A percentile compares a stretch with the other conserved stretches of the same genome.
These are phyloP conservation scores for Hemileccinum hortonii DNA, from an alignment of 1,284 basidiomycete genomes.

Conservation along the genomic window DNA sequence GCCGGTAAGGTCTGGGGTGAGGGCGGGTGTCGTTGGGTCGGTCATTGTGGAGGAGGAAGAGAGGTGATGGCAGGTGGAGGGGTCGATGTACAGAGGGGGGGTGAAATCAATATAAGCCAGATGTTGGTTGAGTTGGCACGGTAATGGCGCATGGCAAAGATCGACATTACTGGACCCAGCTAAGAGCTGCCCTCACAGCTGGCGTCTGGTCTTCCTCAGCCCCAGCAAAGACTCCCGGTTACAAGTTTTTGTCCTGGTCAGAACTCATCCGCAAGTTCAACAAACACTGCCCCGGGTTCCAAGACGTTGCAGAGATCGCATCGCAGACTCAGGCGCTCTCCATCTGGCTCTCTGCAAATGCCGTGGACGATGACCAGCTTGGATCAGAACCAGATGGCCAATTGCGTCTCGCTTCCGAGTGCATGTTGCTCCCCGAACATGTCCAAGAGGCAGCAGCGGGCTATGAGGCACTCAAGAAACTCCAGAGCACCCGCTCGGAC, in stretches of 20 bases:
- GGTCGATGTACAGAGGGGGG: constrained; percentile 3
- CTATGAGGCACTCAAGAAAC: constrained; percentile 51
- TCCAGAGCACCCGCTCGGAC: constrained; percentile 56
- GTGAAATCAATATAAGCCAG: constrained; percentile 8
- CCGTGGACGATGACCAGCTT: constrained; percentile 41
- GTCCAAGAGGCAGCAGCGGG: constrained; percentile 51
- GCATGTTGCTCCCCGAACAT: constrained; percentile 52
- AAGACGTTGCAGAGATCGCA: constrained; percentile 64
- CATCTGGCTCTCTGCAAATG: constrained; percentile 51
- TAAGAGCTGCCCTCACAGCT: constrained; percentile 62
- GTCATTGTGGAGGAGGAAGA: constrained; percentile 31
- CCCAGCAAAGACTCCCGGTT: constrained; percentile 63
- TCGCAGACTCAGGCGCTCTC: constrained; percentile 66
- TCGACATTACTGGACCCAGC: constrained; percentile 71
- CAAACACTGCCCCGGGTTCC: constrained; percentile 71
- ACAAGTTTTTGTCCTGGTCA: constrained; percentile 61
- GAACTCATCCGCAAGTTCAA: constrained; percentile 86
- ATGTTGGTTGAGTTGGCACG: neutral
- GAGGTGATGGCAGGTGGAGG: constrained; percentile 2
- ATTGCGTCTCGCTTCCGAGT: constrained; percentile 54
- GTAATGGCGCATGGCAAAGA: constrained; percentile 47
- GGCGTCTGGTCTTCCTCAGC: constrained; percentile 62
- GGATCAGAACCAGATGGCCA: constrained; percentile 37
- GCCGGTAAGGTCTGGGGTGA: constrained; percentile 54
- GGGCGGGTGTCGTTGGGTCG: constrained; percentile 43